These are phyloP conservation scores for Mortierella alpina DNA, from an alignment of 192 early-diverging fungal species.

Conservation along the genomic window DNA sequence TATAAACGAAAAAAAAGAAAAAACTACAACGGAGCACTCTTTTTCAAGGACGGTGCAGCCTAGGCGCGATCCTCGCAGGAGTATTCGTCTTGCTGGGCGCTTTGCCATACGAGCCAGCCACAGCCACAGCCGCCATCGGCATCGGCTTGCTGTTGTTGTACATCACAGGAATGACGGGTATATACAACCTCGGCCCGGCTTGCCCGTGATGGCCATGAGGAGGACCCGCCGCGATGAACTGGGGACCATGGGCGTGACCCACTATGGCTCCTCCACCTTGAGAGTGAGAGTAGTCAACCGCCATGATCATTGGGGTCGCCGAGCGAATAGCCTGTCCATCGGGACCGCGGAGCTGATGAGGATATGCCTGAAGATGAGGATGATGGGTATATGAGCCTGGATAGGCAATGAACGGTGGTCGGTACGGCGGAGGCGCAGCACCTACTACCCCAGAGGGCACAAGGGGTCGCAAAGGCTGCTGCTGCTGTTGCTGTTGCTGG, in stretches of 20 bases:
- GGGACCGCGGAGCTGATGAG: conserved; percentile 4
- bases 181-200: conserved; percentile 23
- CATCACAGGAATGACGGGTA: conserved; percentile 51
- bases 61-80: conserved; percentile 40
- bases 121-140: background rate
- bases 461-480: conserved; percentile 18
- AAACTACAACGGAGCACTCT: background rate
- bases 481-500: background rate
- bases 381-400: conserved; percentile 15
- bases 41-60: conserved; percentile 21
- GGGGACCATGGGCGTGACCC: conserved; percentile 10
- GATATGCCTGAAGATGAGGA: background rate
- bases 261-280: background rate
- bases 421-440: conserved; percentile 40
- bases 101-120: background rate
- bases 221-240: conserved; percentile 23
- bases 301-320: conserved; percentile 41
- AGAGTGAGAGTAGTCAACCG: conserved; percentile 40
- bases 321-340: conserved; percentile 9
- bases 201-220: background rate
- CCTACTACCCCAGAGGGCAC: conserved; percentile 19
- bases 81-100: conserved; percentile 13
- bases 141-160: conserved; percentile 29
- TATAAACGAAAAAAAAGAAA: background rate
- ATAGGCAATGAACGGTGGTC: conserved; percentile 42